Percentiles rank a stretch among this genome's conserved stretches.
Conservation (phyloP, 2,329 filamentous ascomycete genomes). For the Aschersonia sp. region DNA sequence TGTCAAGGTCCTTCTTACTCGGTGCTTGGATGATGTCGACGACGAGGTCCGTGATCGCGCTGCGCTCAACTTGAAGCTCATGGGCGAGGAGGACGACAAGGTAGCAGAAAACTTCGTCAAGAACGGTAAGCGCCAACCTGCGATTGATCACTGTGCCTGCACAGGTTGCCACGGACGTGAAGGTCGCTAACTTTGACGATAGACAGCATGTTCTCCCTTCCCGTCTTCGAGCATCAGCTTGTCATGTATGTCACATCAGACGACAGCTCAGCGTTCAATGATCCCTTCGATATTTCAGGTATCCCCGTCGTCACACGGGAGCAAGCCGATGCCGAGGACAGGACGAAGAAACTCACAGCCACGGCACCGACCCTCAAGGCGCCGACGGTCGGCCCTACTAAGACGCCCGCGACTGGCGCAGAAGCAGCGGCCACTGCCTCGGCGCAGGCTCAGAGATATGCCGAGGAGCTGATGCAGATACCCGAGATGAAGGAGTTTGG, state of each 20-base stretch:
- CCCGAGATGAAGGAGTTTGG: conserved; percentile 88
- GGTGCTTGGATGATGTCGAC: conserved; percentile 92
- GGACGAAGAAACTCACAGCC: conserved; percentile 91
- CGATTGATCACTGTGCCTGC: no score
- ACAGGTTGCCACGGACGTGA: not conserved
- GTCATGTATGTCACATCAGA: conserved; percentile 95
- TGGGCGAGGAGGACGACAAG: conserved; percentile 84
- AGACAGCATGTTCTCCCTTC: conserved; percentile 93
- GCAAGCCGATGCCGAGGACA: conserved; percentile 89
- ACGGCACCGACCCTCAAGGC: conserved; percentile 89
- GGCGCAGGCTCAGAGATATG: conserved; percentile 75
- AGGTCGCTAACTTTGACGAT: not conserved
- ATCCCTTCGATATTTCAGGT: conserved; percentile 78
- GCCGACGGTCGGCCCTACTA: conserved; percentile 65
- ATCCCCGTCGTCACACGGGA: conserved; percentile 91
- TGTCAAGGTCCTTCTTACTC: conserved; percentile 78
- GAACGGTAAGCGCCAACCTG: conserved; percentile 49
- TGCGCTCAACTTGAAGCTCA: conserved; percentile 79
- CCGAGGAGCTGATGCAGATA: conserved; percentile 73
- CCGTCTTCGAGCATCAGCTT: conserved; percentile 90
- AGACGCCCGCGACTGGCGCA: conserved; percentile 52
- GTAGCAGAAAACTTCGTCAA: conserved; percentile 80
- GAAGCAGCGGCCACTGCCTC: conserved; percentile 65
- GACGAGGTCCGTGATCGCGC: conserved; percentile 95
- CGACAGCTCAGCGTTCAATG: conserved; percentile 70